Conservation (phyloP, 2,329 filamentous ascomycete species). For the Nigrospora sphaerica region DNA sequence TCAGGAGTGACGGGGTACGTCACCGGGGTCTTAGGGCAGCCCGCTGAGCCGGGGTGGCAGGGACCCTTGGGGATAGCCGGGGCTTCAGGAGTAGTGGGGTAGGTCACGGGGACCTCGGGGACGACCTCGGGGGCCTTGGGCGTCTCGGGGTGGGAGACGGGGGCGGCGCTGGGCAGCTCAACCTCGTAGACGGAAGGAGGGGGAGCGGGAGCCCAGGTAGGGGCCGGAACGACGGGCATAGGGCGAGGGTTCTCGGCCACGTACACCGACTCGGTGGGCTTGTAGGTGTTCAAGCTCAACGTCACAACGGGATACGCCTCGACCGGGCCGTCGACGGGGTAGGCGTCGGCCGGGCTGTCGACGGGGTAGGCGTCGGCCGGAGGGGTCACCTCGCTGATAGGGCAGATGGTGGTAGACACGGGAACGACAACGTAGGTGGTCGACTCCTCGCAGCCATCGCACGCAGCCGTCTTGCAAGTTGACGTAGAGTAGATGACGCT, state of each 20-base stretch:
- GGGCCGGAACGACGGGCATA: neutral
- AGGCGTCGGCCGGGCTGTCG: neutral
- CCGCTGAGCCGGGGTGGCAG: too few species aligned
- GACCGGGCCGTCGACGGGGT: neutral
- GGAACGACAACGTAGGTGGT: conserved; percentile 1
- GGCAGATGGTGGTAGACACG: conserved; percentile 1
- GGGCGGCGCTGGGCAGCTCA: neutral
- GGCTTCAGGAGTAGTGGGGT: neutral
- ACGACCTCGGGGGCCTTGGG: neutral
- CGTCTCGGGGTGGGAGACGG: neutral
- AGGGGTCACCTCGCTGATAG: neutral
- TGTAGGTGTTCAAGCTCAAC: neutral
- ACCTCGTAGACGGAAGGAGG: neutral
- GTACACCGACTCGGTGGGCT: neutral
- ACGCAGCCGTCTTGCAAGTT: neutral
- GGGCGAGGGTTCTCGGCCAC: neutral
- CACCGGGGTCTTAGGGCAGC: too few species aligned
- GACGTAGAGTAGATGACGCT: neutral
- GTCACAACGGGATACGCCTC: neutral
- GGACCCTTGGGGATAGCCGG: neutral
- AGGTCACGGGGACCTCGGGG: neutral
- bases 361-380: neutral
- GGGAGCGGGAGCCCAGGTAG: neutral
- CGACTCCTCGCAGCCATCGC: neutral
- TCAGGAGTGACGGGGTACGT: neutral